phyloP scores from a whole-genome alignment of 1,284 basidiomycete species.

The Takashimella tepidaria region DNA sequence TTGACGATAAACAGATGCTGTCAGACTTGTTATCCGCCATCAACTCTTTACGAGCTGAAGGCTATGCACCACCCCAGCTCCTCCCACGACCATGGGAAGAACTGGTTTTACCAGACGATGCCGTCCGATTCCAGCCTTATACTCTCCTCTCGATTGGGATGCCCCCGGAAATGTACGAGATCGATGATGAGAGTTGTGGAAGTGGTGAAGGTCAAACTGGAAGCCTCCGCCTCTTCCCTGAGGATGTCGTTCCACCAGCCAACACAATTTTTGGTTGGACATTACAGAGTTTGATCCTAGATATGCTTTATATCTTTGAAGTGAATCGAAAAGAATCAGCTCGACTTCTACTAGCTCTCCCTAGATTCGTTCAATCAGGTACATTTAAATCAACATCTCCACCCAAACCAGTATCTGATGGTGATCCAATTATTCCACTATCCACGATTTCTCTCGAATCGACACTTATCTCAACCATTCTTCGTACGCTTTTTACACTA shows the following conservation, averaged over 20 bases:
- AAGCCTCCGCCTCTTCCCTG: conserved; percentile 64
- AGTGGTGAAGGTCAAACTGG: conserved; percentile 54
- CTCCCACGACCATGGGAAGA: conserved; percentile 63
- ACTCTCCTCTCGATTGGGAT: conserved; percentile 72
- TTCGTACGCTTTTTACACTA: conserved; percentile 69
- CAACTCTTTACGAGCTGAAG: conserved; percentile 27
- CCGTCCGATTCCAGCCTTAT: conserved; percentile 53
- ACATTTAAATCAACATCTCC: conserved; percentile 57
- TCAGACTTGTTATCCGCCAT: conserved; percentile 35
- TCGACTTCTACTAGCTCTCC: conserved; percentile 75
- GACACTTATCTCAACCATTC: conserved; percentile 53
- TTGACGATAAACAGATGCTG: conserved; percentile 25
- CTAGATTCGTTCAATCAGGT: conserved; percentile 74
- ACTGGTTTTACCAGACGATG: conserved; percentile 47
- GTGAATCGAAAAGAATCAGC: conserved; percentile 95
- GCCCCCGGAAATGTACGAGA: conserved; percentile 68
- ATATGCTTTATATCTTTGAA: conserved; percentile 87
- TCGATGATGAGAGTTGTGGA: conserved; percentile 51
- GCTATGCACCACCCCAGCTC: conserved; percentile 27
- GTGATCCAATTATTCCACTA: conserved; percentile 15
- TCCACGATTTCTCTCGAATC: conserved; percentile 45
- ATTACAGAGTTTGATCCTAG: conserved; percentile 69
- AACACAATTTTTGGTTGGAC: conserved; percentile 71
- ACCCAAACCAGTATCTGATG: conserved; percentile 21
- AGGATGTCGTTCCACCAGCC: conserved; percentile 72